Percentiles rank a stretch among this genome's conserved stretches.
These are phyloP conservation scores for Cardamine occulta DNA, from an alignment of 345 rosid genomes.

Conservation along the genomic window DNA sequence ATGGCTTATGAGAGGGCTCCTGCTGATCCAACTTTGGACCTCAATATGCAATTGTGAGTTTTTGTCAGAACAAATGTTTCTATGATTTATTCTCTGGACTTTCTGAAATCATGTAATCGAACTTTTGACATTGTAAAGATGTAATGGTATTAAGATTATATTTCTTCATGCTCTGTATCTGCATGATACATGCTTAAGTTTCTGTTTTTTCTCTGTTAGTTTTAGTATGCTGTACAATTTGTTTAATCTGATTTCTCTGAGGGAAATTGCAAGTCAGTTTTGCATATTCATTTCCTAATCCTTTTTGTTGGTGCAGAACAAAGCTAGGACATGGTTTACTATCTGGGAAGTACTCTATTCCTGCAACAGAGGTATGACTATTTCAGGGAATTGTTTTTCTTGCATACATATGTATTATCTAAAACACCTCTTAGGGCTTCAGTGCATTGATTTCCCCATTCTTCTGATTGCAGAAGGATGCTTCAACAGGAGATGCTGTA, in stretches of 20 bases:
- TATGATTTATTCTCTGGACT: slow-evolving; percentile 16
- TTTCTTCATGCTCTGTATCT: slow-evolving; percentile 22
- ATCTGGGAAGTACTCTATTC: slow-evolving; percentile 90
- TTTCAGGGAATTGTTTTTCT: background rate
- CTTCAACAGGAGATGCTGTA: slow-evolving; percentile 55
- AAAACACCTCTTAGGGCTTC: slow-evolving; percentile 29
- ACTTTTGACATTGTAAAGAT: slow-evolving; percentile 1
- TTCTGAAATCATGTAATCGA: slow-evolving; percentile 20
- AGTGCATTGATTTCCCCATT: slow-evolving; percentile 15
- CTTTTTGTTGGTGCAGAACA: slow-evolving; percentile 61
- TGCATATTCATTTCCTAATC: slow-evolving; percentile 31
- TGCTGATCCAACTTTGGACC: slow-evolving; percentile 96
- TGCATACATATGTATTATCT: slow-evolving; percentile 29
- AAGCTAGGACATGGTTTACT: slow-evolving; percentile 96
- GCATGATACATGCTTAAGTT: slow-evolving; percentile 19
- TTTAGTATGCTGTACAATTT: background rate
- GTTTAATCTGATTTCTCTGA: slow-evolving; percentile 12
- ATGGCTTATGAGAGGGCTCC: slow-evolving; percentile 84
- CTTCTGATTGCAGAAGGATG: slow-evolving; percentile 54
- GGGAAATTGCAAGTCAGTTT: slow-evolving; percentile 4
- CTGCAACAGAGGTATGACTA: slow-evolving; percentile 64
- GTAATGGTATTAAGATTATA: background rate
- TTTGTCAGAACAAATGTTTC: slow-evolving; percentile 6
- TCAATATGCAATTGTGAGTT: slow-evolving; percentile 95
- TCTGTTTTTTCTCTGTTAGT: slow-evolving; percentile 13